Conservation (phyloP, 495 filamentous ascomycete genomes). For the Penicillium canariense region DNA sequence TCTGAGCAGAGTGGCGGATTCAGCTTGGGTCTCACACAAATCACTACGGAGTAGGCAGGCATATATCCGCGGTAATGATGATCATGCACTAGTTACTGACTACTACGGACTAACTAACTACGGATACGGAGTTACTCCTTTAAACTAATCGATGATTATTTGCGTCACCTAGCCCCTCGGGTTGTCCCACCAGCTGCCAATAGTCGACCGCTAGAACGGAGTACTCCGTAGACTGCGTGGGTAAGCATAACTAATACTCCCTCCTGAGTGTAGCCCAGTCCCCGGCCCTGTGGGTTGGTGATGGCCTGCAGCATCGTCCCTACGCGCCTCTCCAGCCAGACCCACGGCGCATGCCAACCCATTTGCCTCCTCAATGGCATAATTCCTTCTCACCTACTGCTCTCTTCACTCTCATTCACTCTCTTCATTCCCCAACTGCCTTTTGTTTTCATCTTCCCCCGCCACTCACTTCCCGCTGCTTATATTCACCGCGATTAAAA, state of each 20-base stretch:
- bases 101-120: not conserved
- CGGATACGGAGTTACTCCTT: not conserved
- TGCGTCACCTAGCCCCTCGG: not conserved
- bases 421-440: slow-evolving; percentile 1
- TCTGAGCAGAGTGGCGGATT: too few species aligned
- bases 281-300: too few species aligned
- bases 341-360: slow-evolving; percentile 8
- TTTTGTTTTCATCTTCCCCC: not conserved
- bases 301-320: too few species aligned
- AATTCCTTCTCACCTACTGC: not conserved
- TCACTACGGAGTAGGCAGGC: too few species aligned
- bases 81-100: not conserved
- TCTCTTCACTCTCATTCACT: slow-evolving; percentile 5
- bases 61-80: too few species aligned
- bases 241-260: too few species aligned
- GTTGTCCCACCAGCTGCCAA: not conserved
- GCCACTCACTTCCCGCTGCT: not conserved
- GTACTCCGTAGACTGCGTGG: too few species aligned
- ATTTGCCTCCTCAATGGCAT: slow-evolving; percentile 1
- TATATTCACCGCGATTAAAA: slow-evolving; percentile 1
- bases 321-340: slow-evolving; percentile 5
- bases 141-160: not conserved
- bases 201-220: not conserved
- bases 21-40: too few species aligned
- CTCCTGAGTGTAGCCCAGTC: too few species aligned